Conservation (phyloP, 1,139 yeast species). For the Yamadazyma atlantica region DNA sequence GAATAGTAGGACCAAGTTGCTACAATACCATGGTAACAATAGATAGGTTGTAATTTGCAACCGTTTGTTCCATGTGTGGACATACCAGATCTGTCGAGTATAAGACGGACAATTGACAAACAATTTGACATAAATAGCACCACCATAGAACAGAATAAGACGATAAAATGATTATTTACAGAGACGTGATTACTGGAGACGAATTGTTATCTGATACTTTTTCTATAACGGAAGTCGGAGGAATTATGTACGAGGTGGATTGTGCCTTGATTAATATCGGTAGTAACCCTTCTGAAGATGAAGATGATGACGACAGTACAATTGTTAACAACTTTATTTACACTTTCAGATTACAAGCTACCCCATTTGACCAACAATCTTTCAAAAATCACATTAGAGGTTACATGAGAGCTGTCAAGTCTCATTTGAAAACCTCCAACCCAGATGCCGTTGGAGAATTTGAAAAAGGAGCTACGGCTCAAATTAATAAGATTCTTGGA, state of each 20-base stretch:
- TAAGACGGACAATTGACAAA: too few relatives aligned
- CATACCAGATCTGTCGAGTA: too few relatives aligned
- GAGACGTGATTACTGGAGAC: slow-evolving; percentile 88
- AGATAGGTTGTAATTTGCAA: too few relatives aligned
- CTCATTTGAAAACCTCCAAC: slow-evolving; percentile 77
- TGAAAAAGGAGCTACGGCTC: slow-evolving; percentile 95
- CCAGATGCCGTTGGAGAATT: slow-evolving; percentile 86
- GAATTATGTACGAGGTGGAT: slow-evolving; percentile 94
- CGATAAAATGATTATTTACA: slow-evolving; percentile 42
- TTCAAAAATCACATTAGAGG: slow-evolving; percentile 95
- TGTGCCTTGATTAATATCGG: slow-evolving; percentile 97
- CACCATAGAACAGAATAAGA: too few relatives aligned
- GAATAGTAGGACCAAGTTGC: too few relatives aligned
- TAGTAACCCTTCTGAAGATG: slow-evolving; percentile 99
- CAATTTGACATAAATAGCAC: too few relatives aligned
- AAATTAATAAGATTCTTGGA: slow-evolving; percentile 92
- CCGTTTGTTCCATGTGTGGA: too few relatives aligned
- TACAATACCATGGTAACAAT: too few relatives aligned
- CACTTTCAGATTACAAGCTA: slow-evolving; percentile 97
- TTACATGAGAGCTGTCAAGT: slow-evolving; percentile 96
- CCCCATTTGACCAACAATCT: slow-evolving; percentile 96
- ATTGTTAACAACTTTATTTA: slow-evolving; percentile 96
- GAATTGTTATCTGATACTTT: slow-evolving; percentile 98
- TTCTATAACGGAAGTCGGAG: slow-evolving; percentile 82
- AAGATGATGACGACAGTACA: slow-evolving; percentile 72